Base-by-base conservation (phyloP, 192 early-diverging fungal species). In the Entomortierella chlamydospora region DNA sequence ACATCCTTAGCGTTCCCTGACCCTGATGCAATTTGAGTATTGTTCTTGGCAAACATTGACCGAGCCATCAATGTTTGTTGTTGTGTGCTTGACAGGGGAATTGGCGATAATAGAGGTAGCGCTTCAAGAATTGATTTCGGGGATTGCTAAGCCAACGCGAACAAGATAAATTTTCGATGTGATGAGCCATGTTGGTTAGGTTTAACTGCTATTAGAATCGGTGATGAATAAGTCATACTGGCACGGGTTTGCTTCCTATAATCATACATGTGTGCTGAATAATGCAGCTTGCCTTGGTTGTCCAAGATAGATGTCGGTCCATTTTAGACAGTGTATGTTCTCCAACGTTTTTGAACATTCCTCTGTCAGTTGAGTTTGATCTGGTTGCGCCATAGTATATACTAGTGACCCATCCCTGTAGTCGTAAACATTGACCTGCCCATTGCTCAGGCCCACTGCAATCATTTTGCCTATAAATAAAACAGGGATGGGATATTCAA, bases 341-440 rank as follows among this genome's bases (percentile, higher is more conserved):
- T 22, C 25, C 23, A 55, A 23, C 47, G 18, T 1, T 4, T 20
- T 22, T 4, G 22, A 5, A 30, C n/a, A n/a, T n/a, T n/a, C n/a
- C n/a, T n/a, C n/a, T n/a, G 17, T 17, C 49, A 29, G 17, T 47
- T 34, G 43, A 17, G 17, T 15, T 23, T 12, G 43, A 26, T 59
- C 28, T 25, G 31, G 15, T 2, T 15, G 1, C 17, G 31, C 30
- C 29, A 68, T 57, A 13, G 15, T 52, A 8, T 56, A 57, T 7
- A 34, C 34, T 7, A 77, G 49, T 1, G 65, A 68, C 0, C 73
- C 73, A 41, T 77, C 64, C 34, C 58, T 25, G 39, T 77, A 77
- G 54, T 77, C 73, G 29, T 77, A 77, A 1, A 77, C 54, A 31
- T 68, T 77, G 20, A 77, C 58, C n/a, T 61, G 52, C 5, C 73